Evolutionary conservation across 2,329 filamentous ascomycete genomes (phyloP).

Genomic region (Claviceps sp.): DNA sequence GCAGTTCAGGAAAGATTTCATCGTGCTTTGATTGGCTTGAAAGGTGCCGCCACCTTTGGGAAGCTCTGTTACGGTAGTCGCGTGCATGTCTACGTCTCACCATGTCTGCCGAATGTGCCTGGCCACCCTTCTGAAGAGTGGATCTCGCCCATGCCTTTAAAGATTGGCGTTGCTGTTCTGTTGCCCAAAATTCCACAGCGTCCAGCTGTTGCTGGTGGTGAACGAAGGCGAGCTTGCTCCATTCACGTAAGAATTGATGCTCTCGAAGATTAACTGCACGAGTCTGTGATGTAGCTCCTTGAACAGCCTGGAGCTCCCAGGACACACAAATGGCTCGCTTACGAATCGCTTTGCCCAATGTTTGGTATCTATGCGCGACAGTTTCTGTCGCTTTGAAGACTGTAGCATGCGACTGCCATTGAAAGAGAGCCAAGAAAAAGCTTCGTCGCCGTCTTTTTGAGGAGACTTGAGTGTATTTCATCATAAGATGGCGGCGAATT

Average conservation of each 20-base stretch:
- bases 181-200: slow-evolving; percentile 20
- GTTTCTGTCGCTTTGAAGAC: slow-evolving; percentile 6
- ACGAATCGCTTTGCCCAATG: slow-evolving; percentile 6
- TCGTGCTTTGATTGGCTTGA: slow-evolving; percentile 8
- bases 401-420: slow-evolving; percentile 14
- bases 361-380: slow-evolving; percentile 5
- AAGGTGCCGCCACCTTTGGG: slow-evolving; percentile 19
- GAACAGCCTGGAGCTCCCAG: slow-evolving; percentile 11
- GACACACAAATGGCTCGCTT: slow-evolving; percentile 5
- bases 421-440: slow-evolving; percentile 19
- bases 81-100: slow-evolving; percentile 19
- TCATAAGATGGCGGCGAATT: slow-evolving; percentile 21
- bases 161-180: slow-evolving; percentile 18
- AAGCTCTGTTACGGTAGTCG: slow-evolving; percentile 17
- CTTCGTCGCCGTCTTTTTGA: slow-evolving; percentile 19
- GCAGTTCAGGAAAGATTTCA: neutral
- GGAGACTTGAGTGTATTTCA: slow-evolving; percentile 21
- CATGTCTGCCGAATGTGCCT: slow-evolving; percentile 23
- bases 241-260: slow-evolving; percentile 8
- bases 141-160: slow-evolving; percentile 25
- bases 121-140: slow-evolving; percentile 22
- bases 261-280: neutral
- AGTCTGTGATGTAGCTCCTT: neutral
- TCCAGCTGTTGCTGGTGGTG: slow-evolving; percentile 14
- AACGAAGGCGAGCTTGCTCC: slow-evolving; percentile 9